Evolutionary conservation across 352 stramenopile genomes (phyloP).

Genomic region (Thalassiosira gravida): DNA sequence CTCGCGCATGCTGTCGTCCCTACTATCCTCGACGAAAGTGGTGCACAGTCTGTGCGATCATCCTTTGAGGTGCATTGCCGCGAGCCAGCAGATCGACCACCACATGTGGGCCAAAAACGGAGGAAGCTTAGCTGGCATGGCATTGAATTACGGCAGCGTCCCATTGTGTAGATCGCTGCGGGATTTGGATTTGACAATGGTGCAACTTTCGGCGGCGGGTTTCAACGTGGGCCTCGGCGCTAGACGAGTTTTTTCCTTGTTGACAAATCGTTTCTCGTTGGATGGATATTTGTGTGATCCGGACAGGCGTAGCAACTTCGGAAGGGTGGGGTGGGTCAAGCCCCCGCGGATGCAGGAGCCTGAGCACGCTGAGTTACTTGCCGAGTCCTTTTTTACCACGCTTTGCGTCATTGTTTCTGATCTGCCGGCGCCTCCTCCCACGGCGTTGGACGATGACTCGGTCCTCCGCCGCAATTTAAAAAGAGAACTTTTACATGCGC

Average conservation of each 20-base stretch:
- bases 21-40: constrained; percentile 82
- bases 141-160: constrained; percentile 84
- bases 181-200: constrained; percentile 86
- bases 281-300: constrained; percentile 85
- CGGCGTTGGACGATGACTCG: constrained; percentile 61
- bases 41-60: constrained; percentile 86
- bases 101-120: constrained; percentile 87
- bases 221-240: constrained; percentile 84
- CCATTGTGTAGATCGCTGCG: constrained; percentile 82
- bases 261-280: constrained; percentile 82
- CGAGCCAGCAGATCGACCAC: constrained; percentile 83
- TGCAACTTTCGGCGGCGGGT: too few species aligned
- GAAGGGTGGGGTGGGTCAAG: constrained; percentile 67
- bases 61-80: constrained; percentile 82
- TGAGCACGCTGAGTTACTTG: constrained; percentile 79
- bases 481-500: constrained; percentile 83
- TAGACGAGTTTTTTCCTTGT: constrained; percentile 71
- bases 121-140: constrained; percentile 72
- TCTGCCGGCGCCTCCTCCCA: constrained; percentile 76
- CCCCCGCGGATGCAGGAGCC: constrained; percentile 81
- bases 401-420: constrained; percentile 84
- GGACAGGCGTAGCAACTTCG: constrained; percentile 61
- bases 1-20: constrained; percentile 67
- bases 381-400: constrained; percentile 84
- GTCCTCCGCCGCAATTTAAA: constrained; percentile 70